A percentile compares a stretch with the other conserved stretches of the same genome.
Evolutionary conservation across 176 grass and related monocot genomes (phyloP).

Genomic region (Saccharum officinarum): DNA sequence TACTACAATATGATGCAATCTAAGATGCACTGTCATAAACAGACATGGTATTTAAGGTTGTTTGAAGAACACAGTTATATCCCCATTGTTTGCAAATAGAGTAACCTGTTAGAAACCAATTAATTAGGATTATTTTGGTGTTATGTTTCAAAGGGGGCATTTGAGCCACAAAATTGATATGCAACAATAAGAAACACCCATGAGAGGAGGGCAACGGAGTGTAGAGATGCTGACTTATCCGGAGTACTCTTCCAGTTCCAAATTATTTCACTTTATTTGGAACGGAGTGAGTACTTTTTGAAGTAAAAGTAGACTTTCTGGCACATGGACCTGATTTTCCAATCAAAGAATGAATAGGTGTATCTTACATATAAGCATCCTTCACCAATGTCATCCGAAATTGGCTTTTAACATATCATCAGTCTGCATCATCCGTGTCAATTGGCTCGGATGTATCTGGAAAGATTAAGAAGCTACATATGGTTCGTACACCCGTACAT

Average conservation of each 20-base stretch:
- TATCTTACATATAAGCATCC: conserved; percentile 2
- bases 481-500: background rate
- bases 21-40: background rate
- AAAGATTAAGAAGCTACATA: conserved; percentile 22
- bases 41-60: background rate
- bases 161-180: background rate
- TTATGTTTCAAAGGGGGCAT: background rate
- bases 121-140: background rate
- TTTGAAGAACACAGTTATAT: background rate
- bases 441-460: background rate
- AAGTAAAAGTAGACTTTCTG: background rate
- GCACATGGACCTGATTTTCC: background rate
- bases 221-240: background rate
- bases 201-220: background rate
- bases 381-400: conserved; percentile 23
- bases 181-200: background rate
- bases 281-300: background rate
- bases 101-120: background rate
- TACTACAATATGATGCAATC: background rate
- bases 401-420: background rate
- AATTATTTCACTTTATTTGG: background rate
- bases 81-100: background rate
- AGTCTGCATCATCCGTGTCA: background rate
- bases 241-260: background rate
- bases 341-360: conserved; percentile 33